phyloP scores from a whole-genome alignment of 352 stramenopile species.

The Globisporangium okanoganense region DNA sequence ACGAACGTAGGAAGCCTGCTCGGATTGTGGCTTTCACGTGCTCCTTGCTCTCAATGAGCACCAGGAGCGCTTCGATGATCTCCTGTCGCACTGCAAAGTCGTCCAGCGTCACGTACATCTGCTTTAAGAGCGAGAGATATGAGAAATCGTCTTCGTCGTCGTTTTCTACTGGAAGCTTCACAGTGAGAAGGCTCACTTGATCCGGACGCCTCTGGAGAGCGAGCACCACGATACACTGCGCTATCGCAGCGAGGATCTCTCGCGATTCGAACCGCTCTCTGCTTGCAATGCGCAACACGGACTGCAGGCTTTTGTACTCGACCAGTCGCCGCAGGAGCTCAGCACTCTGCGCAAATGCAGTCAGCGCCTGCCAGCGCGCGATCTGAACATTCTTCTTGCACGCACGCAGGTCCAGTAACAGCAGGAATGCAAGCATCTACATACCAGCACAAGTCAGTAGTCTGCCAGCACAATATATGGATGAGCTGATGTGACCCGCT shows the following conservation, averaged over 20 bases:
- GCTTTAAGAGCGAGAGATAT: slow-evolving; percentile 56
- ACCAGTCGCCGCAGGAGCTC: background rate
- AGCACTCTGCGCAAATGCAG: slow-evolving; percentile 6
- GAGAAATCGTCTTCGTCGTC: slow-evolving; percentile 2
- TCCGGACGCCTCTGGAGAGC: background rate
- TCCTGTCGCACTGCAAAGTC: slow-evolving; percentile 21
- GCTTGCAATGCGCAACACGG: slow-evolving; percentile 23
- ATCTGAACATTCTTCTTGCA: slow-evolving; percentile 17
- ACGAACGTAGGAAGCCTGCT: slow-evolving; percentile 30
- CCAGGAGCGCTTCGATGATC: slow-evolving; percentile 29
- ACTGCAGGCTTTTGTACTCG: slow-evolving; percentile 6
- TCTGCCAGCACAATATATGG: background rate
- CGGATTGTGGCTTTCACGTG: slow-evolving; percentile 43
- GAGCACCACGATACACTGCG: slow-evolving; percentile 32
- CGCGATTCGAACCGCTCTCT: slow-evolving; percentile 29
- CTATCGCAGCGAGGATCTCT: slow-evolving; percentile 33
- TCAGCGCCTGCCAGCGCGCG: slow-evolving; percentile 15
- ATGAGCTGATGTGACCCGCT: too few species aligned
- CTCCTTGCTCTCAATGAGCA: slow-evolving; percentile 34
- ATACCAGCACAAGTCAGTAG: background rate
- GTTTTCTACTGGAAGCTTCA: slow-evolving; percentile 7
- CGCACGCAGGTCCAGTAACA: slow-evolving; percentile 7
- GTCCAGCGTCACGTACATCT: slow-evolving; percentile 69
- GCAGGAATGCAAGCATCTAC: slow-evolving; percentile 1
- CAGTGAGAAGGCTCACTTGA: background rate